phyloP scores from a whole-genome alignment of 192 early-diverging fungal genomes.

The Geosiphon pyriformis region DNA sequence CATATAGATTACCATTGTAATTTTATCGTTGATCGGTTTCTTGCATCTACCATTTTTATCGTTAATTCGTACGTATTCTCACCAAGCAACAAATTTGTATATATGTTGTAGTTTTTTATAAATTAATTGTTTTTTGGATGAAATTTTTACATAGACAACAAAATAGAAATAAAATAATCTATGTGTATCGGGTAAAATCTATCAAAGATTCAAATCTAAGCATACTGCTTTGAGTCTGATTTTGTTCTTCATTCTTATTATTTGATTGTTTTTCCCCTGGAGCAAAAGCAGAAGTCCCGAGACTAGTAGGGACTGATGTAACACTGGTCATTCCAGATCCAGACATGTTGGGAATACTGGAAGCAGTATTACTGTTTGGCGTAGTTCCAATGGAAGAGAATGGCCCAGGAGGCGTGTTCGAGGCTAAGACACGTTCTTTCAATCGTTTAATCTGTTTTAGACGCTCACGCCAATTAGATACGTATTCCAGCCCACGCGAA shows the following conservation, averaged over 20 bases:
- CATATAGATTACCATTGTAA: no score
- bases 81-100: no score
- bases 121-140: no score
- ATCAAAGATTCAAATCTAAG: constrained; percentile 38
- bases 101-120: no score
- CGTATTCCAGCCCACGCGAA: constrained; percentile 60
- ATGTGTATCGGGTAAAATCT: constrained; percentile 57
- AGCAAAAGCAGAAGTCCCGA: not conserved
- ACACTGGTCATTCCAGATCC: no score
- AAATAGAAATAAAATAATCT: constrained; percentile 13
- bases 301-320: not conserved
- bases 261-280: not conserved
- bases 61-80: no score
- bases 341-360: constrained; percentile 1
- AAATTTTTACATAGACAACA: no score
- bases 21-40: no score
- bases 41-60: no score
- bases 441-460: constrained; percentile 87
- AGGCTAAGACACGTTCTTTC: constrained; percentile 39
- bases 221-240: constrained; percentile 16
- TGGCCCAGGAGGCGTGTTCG: not conserved
- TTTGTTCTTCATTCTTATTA: constrained; percentile 1
- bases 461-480: constrained; percentile 87
- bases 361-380: not conserved
- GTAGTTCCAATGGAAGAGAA: constrained; percentile 1